A percentile compares a stretch with the other conserved stretches of the same genome.
phyloP scores from a whole-genome alignment of 2,329 filamentous ascomycete species.

The Incumbomyces delicatus region DNA sequence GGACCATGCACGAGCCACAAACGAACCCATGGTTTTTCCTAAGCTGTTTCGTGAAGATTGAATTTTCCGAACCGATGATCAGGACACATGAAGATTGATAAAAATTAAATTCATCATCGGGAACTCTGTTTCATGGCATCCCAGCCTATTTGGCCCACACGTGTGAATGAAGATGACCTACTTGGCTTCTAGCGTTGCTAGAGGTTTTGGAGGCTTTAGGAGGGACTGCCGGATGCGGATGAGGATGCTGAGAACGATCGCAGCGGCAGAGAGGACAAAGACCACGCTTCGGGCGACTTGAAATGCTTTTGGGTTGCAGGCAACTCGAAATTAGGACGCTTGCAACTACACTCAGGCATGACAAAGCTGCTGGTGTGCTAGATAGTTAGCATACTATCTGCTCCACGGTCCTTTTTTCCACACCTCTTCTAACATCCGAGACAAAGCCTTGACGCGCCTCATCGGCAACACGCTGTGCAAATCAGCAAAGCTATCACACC shows the following conservation, averaged over 20 bases:
- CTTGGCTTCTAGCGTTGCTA: not conserved
- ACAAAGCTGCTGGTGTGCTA: conserved; percentile 4
- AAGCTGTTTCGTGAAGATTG: conserved; percentile 1
- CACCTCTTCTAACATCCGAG: conserved; percentile 6
- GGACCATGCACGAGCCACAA: conserved; percentile 5
- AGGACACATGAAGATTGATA: conserved; percentile 1
- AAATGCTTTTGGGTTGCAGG: not conserved
- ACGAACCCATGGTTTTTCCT: not conserved
- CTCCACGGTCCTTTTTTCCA: not conserved
- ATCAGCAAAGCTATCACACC: conserved; percentile 5
- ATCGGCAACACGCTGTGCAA: conserved; percentile 5
- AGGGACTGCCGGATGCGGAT: conserved; percentile 3
- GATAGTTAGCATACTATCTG: conserved; percentile 3
- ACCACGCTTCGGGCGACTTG: not conserved
- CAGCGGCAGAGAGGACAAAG: not conserved
- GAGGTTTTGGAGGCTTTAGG: not conserved
- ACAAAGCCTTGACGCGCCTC: conserved; percentile 8
- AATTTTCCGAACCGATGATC: not conserved
- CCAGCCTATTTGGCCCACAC: not conserved
- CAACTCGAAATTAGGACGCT: not conserved
- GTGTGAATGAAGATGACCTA: not conserved
- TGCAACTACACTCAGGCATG: conserved; percentile 2
- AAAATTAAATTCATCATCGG: conserved; percentile 2
- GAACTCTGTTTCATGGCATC: conserved; percentile 3
- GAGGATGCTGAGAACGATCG: not conserved